Conservation (phyloP, 2,329 filamentous ascomycete species). For the Fusarium zealandicum region DNA sequence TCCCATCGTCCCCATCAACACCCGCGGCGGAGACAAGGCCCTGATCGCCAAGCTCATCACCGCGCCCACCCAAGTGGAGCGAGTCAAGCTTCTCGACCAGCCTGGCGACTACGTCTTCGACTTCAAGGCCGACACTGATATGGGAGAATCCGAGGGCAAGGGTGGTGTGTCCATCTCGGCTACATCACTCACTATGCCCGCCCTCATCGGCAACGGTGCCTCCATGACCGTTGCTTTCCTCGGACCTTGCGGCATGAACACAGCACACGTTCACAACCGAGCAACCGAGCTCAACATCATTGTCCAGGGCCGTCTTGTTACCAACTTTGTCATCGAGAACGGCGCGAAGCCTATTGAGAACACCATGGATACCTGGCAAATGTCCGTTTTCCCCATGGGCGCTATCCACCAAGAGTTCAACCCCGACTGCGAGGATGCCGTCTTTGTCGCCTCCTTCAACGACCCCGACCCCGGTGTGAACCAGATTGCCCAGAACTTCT, state of each 20-base stretch:
- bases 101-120: conserved; percentile 53
- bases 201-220: conserved; percentile 56
- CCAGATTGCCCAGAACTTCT: conserved; percentile 56
- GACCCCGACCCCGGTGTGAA: conserved; percentile 55
- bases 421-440: conserved; percentile 55
- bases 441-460: conserved; percentile 58
- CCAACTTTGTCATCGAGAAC: conserved; percentile 55
- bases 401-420: conserved; percentile 60
- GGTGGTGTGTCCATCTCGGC: conserved; percentile 52
- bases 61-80: conserved; percentile 43
- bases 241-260: conserved; percentile 59
- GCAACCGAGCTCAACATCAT: conserved; percentile 57
- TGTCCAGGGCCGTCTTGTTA: conserved; percentile 53
- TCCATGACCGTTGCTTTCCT: conserved; percentile 59
- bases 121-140: conserved; percentile 44
- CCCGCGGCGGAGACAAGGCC: conserved; percentile 36
- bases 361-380: conserved; percentile 50
- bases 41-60: conserved; percentile 44
- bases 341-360: conserved; percentile 49
- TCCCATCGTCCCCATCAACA: conserved; percentile 41
- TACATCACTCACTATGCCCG: conserved; percentile 57
- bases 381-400: conserved; percentile 59
- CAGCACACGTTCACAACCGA: conserved; percentile 57
- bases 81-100: conserved; percentile 44
- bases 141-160: conserved; percentile 35